Conservation (phyloP, 1,284 basidiomycete species). For the Malassezia furfur region DNA sequence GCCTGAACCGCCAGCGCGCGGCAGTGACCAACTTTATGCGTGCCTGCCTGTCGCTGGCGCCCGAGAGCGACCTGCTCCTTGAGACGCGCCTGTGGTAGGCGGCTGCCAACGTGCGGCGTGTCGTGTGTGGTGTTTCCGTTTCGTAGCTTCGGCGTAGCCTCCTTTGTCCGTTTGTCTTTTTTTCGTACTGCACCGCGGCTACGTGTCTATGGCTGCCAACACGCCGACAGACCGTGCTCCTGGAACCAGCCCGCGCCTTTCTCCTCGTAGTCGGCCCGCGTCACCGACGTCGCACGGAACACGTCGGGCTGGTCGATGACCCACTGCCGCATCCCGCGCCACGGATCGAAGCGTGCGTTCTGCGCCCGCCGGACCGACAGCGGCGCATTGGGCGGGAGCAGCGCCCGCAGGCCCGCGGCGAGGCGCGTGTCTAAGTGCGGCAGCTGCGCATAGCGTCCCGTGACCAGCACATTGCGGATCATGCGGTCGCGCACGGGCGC, state of each 20-base stretch:
- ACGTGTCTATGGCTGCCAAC: constrained; percentile 4
- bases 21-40: constrained; percentile 86
- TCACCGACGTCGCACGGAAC: constrained; percentile 54
- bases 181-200: background rate
- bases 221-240: constrained; percentile 48
- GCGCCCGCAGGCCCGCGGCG: constrained; percentile 52
- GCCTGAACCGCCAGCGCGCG: constrained; percentile 82
- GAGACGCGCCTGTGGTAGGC: constrained; percentile 39
- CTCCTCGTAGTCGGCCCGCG: constrained; percentile 78
- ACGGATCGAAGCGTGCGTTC: constrained; percentile 70
- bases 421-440: constrained; percentile 52
- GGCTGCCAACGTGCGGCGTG: background rate
- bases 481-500: constrained; percentile 57
- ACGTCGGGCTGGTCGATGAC: constrained; percentile 49
- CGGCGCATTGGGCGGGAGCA: constrained; percentile 24
- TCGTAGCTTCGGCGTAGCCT: background rate
- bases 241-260: constrained; percentile 67
- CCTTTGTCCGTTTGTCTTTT: background rate
- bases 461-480: constrained; percentile 46
- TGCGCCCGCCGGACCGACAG: constrained; percentile 51
- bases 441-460: constrained; percentile 19
- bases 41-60: constrained; percentile 41
- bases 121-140: background rate
- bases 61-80: constrained; percentile 43
- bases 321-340: constrained; percentile 85